These are phyloP conservation scores for Suillus subluteus DNA, from an alignment of 768 basidiomycete species.

Conservation along the genomic window DNA sequence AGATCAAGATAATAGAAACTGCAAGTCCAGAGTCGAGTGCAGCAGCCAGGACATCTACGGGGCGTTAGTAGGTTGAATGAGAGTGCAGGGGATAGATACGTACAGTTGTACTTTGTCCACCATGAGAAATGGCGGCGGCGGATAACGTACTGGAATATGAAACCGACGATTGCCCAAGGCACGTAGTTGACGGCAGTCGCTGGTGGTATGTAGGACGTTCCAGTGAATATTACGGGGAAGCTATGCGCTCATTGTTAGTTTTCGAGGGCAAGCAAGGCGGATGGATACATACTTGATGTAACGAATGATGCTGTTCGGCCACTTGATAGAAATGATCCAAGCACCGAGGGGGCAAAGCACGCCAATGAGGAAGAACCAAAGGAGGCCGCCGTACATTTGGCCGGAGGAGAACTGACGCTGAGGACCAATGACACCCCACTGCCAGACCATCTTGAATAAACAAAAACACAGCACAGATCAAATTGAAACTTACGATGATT, in stretches of 20 bases:
- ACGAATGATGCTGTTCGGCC: constrained; percentile 59
- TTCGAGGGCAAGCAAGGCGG: neutral
- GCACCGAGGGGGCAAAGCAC: constrained; percentile 56
- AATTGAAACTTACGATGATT: constrained; percentile 47
- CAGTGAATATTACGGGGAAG: constrained; percentile 44
- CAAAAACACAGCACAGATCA: constrained; percentile 1
- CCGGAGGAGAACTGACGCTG: constrained; percentile 66
- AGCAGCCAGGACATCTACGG: constrained; percentile 32
- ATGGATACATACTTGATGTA: constrained; percentile 54
- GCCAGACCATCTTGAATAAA: constrained; percentile 16
- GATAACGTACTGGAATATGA: constrained; percentile 45
- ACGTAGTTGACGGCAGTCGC: constrained; percentile 52
- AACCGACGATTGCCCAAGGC: constrained; percentile 47
- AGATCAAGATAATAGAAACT: constrained; percentile 16
- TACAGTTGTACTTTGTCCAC: constrained; percentile 42
- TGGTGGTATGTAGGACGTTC: constrained; percentile 44
- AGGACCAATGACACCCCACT: constrained; percentile 69
- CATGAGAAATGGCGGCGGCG: constrained; percentile 35
- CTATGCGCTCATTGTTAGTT: constrained; percentile 16
- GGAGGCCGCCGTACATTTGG: constrained; percentile 47
- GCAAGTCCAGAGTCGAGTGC: constrained; percentile 34
- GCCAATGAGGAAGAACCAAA: constrained; percentile 80
- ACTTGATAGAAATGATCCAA: constrained; percentile 55
- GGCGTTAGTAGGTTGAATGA: neutral
- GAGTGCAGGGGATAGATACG: neutral